phyloP scores from a whole-genome alignment of 805 yeast species.

The Kuraishia hungarica region DNA sequence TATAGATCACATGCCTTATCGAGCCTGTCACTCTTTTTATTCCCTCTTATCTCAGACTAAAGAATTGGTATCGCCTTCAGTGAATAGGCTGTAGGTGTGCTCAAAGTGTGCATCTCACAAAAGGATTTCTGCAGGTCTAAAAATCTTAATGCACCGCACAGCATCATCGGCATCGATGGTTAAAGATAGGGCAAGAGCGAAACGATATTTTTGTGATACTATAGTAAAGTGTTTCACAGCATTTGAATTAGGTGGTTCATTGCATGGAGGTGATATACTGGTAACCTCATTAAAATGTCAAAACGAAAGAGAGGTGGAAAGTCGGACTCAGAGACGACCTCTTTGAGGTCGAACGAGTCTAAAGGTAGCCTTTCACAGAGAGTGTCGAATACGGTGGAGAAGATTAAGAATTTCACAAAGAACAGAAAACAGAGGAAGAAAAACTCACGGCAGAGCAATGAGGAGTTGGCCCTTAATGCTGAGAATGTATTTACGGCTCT shows the following conservation, averaged over 20 bases:
- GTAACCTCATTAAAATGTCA: background rate
- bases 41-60: background rate
- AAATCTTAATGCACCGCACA: background rate
- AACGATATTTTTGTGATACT: too few species aligned
- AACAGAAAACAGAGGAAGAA: background rate
- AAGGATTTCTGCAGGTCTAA: background rate
- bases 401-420: constrained; percentile 1
- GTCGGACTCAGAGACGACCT: background rate
- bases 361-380: background rate
- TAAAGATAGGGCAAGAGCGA: background rate
- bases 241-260: background rate
- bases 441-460: background rate
- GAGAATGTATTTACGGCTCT: background rate
- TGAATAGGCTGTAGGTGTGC: background rate
- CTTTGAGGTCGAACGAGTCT: background rate
- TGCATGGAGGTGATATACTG: background rate
- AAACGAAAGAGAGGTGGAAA: background rate
- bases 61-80: background rate
- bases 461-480: background rate
- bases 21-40: too few species aligned
- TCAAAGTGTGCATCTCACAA: background rate
- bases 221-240: background rate
- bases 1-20: too few species aligned
- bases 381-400: background rate
- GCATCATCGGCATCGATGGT: background rate